Percentiles rank a stretch among this genome's conserved stretches.
Conservation (phyloP, 345 rosid genomes). For the Eucalyptus tenuipes region DNA sequence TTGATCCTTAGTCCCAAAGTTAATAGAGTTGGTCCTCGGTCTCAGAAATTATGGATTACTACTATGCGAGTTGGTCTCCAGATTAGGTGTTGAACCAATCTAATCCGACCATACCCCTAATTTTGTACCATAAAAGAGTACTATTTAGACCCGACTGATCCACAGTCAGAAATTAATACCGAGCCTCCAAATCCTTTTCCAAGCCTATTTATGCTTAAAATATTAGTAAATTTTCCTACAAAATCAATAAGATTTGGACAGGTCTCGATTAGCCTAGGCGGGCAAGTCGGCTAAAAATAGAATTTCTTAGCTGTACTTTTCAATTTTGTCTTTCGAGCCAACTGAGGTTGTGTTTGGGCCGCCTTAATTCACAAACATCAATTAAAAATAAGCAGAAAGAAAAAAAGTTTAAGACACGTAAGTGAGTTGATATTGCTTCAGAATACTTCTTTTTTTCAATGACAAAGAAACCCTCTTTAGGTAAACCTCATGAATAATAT, state of each 20-base stretch:
- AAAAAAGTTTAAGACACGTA: background rate
- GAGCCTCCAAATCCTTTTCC: background rate
- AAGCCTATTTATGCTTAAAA: background rate
- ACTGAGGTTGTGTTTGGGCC: background rate
- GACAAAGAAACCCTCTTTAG: background rate
- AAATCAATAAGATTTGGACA: accelerated
- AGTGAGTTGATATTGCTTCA: background rate
- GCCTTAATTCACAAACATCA: background rate
- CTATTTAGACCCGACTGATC: background rate
- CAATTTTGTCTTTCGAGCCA: background rate
- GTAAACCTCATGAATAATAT: background rate
- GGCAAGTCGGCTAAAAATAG: background rate
- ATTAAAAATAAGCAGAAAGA: no score
- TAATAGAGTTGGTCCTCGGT: accelerated
- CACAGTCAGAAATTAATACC: accelerated
- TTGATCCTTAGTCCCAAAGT: accelerated
- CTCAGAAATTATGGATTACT: accelerated
- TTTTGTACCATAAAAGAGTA: no score
- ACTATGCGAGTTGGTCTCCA: accelerated
- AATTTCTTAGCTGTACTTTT: background rate
- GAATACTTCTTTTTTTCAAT: no score
- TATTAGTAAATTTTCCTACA: background rate
- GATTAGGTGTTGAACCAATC: accelerated
- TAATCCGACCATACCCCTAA: accelerated
- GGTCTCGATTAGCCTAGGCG: background rate